Percentiles rank a stretch among this genome's conserved stretches.
These are phyloP conservation scores for Pisolithus tinctorius DNA, from an alignment of 768 basidiomycete genomes.

Conservation along the genomic window DNA sequence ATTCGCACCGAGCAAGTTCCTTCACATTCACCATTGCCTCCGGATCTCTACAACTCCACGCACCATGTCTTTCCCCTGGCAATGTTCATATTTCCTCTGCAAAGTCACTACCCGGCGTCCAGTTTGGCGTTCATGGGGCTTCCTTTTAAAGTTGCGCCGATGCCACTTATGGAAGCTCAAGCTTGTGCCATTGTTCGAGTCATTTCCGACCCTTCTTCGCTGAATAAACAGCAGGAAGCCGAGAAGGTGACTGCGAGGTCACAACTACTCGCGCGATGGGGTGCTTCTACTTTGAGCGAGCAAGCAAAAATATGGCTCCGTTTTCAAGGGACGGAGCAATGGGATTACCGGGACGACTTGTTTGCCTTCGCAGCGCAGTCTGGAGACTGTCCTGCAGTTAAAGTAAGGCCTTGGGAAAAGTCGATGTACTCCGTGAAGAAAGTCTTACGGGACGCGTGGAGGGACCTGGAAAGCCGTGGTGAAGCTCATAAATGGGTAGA, in stretches of 20 bases:
- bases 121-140: slow-evolving; percentile 66
- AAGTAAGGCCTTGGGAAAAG: slow-evolving; percentile 51
- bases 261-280: slow-evolving; percentile 30
- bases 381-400: slow-evolving; percentile 22
- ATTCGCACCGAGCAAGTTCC: slow-evolving; percentile 37
- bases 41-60: slow-evolving; percentile 54
- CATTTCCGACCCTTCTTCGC: slow-evolving; percentile 43
- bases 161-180: slow-evolving; percentile 77
- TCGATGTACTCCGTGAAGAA: slow-evolving; percentile 45
- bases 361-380: slow-evolving; percentile 38
- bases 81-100: slow-evolving; percentile 60
- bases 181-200: slow-evolving; percentile 53
- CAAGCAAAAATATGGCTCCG: slow-evolving; percentile 55
- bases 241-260: slow-evolving; percentile 45
- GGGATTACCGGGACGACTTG: slow-evolving; percentile 59
- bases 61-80: slow-evolving; percentile 67
- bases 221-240: slow-evolving; percentile 45
- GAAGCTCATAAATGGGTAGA: slow-evolving; percentile 54
- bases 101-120: slow-evolving; percentile 36
- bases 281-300: slow-evolving; percentile 28
- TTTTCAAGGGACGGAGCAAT: slow-evolving; percentile 49
- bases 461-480: slow-evolving; percentile 45
- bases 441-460: slow-evolving; percentile 51
- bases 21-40: slow-evolving; percentile 41
- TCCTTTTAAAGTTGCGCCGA: slow-evolving; percentile 51